Evolutionary conservation across 2,329 filamentous ascomycete genomes (phyloP).

Genomic region (Neopestalotiopsis rosae): DNA sequence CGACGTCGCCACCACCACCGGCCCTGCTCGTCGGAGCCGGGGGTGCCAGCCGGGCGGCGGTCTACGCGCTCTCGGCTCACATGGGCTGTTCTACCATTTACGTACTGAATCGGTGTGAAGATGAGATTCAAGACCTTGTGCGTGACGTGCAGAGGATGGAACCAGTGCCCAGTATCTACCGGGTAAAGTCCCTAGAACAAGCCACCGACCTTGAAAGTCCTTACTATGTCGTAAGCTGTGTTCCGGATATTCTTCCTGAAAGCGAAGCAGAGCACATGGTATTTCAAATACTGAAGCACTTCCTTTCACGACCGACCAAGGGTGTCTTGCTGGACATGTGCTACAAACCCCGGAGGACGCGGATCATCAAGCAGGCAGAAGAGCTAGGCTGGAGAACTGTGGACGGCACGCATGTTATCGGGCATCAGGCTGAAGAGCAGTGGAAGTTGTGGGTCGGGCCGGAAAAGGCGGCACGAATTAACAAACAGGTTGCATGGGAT

Average conservation of each 20-base stretch:
- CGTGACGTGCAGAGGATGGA: background rate
- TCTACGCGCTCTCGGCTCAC: background rate
- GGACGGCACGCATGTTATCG: conserved; percentile 14
- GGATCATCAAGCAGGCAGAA: conserved; percentile 1
- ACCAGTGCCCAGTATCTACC: background rate
- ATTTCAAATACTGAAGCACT: background rate
- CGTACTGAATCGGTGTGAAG: conserved; percentile 3
- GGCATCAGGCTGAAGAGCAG: conserved; percentile 1
- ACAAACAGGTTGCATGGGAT: background rate
- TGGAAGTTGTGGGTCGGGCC: conserved; percentile 10
- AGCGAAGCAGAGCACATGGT: conserved; percentile 3
- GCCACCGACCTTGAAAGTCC: background rate
- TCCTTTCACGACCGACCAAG: background rate
- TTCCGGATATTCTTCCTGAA: background rate
- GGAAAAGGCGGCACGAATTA: background rate
- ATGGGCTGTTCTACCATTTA: background rate
- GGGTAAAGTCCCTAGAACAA: background rate
- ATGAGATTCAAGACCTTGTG: background rate
- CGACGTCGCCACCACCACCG: background rate
- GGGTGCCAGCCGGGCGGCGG: conserved; percentile 9
- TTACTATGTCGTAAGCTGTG: conserved; percentile 5
- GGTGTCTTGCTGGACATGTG: conserved; percentile 15
- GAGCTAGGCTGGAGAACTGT: conserved; percentile 3
- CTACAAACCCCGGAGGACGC: conserved; percentile 10
- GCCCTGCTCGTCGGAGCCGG: conserved; percentile 6